phyloP scores from a whole-genome alignment of 2,329 filamentous ascomycete species.

The Penicillium sp. region DNA sequence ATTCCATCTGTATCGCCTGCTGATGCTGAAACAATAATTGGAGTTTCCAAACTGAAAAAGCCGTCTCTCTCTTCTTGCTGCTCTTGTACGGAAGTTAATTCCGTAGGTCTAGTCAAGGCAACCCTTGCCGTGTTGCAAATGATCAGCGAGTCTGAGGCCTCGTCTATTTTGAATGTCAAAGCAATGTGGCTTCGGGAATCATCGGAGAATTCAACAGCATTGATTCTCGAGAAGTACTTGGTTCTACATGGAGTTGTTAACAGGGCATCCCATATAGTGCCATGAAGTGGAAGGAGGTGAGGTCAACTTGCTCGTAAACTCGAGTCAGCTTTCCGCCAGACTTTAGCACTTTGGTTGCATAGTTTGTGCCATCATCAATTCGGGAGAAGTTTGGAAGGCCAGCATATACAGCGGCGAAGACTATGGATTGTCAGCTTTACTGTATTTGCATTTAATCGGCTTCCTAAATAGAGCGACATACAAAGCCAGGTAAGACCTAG shows the following conservation, averaged over 20 bases:
- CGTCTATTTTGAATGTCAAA: slow-evolving; percentile 4
- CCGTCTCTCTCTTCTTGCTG: not conserved
- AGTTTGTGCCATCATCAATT: slow-evolving; percentile 6
- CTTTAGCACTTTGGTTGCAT: slow-evolving; percentile 1
- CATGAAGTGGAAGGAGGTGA: no score
- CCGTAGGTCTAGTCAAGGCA: not conserved
- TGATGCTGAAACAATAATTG: not conserved
- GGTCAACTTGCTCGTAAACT: slow-evolving; percentile 1
- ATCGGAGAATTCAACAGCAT: not conserved
- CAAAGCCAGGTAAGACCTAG: slow-evolving; percentile 1
- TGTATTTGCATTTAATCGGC: not conserved
- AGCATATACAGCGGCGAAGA: slow-evolving; percentile 1
- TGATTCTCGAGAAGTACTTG: not conserved
- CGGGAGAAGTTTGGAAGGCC: slow-evolving; percentile 7
- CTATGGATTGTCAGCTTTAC: not conserved
- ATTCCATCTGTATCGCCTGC: slow-evolving; percentile 8
- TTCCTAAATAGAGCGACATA: not conserved
- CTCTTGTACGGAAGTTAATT: not conserved
- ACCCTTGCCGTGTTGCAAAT: not conserved
- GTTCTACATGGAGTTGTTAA: not conserved
- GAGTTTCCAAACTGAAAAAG: not conserved
- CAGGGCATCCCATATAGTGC: not conserved
- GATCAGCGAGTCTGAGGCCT: not conserved
- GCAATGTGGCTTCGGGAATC: not conserved
- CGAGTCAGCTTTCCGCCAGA: slow-evolving; percentile 8